A percentile compares a stretch with the other conserved stretches of the same genome.
Evolutionary conservation across 108 stramenopile species (phyloP).

Genomic region (Discostella stelligeroides): DNA sequence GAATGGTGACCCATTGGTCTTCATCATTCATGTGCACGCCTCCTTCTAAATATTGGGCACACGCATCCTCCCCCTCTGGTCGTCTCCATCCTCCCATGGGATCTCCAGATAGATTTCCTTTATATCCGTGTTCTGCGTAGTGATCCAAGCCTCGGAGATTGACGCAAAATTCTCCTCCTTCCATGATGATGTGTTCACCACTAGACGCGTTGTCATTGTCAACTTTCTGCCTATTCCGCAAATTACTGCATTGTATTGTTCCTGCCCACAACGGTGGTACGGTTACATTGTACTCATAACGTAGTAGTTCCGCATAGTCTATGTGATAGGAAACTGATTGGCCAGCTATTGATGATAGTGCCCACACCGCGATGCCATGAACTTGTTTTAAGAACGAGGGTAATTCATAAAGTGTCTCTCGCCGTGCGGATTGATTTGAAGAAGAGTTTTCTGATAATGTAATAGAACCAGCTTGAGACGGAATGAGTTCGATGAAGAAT

Average conservation of each 20-base stretch:
- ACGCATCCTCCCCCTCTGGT: not conserved
- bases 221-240: conserved; percentile 34
- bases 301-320: conserved; percentile 83
- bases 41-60: not conserved
- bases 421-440: not conserved
- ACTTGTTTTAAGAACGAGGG: conserved; percentile 8
- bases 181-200: conserved; percentile 32
- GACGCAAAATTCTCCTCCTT: conserved; percentile 75
- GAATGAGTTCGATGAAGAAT: conserved; percentile 41
- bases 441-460: not conserved
- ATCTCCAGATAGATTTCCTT: conserved; percentile 55
- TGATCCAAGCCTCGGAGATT: conserved; percentile 70
- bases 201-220: not conserved
- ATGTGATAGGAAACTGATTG: conserved; percentile 78
- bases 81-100: conserved; percentile 41
- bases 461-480: conserved; percentile 14
- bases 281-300: conserved; percentile 76
- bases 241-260: conserved; percentile 71
- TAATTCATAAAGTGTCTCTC: conserved; percentile 16
- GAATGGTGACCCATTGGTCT: conserved; percentile 56
- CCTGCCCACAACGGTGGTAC: conserved; percentile 82
- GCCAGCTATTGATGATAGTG: conserved; percentile 56
- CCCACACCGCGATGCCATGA: conserved; percentile 83
- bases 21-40: conserved; percentile 19
- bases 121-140: conserved; percentile 77